These are phyloP conservation scores for Coix lacrymajobi DNA, from an alignment of 176 grass and related monocot genomes.

Conservation along the genomic window DNA sequence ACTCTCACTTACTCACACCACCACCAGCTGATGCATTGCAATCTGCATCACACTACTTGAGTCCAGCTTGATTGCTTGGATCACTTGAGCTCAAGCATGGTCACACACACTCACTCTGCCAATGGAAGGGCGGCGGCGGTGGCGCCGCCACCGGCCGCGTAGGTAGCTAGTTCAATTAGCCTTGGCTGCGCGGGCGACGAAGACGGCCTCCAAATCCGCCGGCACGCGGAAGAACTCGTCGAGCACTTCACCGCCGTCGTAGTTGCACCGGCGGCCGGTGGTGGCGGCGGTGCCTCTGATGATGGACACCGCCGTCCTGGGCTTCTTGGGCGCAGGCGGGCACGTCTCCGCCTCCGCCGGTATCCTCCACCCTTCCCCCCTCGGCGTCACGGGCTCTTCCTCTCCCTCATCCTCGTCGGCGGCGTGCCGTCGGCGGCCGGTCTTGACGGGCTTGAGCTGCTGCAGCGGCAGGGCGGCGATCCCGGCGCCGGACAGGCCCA, in stretches of 20 bases:
- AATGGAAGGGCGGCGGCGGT: no score
- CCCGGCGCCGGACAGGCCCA: background rate
- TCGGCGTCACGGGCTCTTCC: constrained; percentile 37
- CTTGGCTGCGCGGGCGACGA: constrained; percentile 25
- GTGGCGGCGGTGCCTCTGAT: background rate
- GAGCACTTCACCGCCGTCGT: constrained; percentile 22
- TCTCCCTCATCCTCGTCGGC: background rate
- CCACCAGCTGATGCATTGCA: background rate
- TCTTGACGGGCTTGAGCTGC: constrained; percentile 29
- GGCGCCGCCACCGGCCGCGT: no score
- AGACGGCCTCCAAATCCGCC: constrained; percentile 40
- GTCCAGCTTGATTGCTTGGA: background rate
- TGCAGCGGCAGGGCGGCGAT: background rate
- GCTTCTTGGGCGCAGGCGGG: constrained; percentile 56
- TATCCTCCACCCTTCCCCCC: constrained; percentile 28
- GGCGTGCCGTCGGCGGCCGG: background rate
- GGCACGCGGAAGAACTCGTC: constrained; percentile 60
- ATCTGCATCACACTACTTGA: background rate
- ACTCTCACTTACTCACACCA: background rate
- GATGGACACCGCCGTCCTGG: constrained; percentile 26
- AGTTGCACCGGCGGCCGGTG: constrained; percentile 26
- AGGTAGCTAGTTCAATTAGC: constrained; percentile 12
- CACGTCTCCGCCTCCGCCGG: constrained; percentile 27
- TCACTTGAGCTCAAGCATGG: constrained; percentile 7
- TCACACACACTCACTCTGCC: background rate